phyloP scores from a whole-genome alignment of 208 protist species.

The Leptomonas pyrrhocoris region DNA sequence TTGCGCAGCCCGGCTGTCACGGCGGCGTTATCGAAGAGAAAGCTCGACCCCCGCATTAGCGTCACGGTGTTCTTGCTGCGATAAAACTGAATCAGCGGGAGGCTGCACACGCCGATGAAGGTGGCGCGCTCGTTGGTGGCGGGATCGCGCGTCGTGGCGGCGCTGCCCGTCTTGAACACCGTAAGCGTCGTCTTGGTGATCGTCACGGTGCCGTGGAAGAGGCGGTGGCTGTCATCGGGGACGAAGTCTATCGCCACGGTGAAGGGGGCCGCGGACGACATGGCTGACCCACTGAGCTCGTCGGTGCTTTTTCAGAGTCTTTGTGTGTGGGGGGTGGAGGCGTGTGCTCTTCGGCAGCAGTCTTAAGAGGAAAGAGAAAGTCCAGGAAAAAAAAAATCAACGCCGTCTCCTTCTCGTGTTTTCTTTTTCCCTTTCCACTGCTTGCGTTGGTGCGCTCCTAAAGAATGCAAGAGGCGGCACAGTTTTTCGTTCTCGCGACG shows the following conservation, averaged over 20 bases:
- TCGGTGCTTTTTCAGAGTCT: background rate
- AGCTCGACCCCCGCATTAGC: slow-evolving; percentile 48
- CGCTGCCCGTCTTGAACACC: slow-evolving; percentile 41
- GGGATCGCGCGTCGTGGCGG: slow-evolving; percentile 17
- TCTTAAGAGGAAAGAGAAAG: slow-evolving; percentile 7
- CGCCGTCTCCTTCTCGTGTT: no score
- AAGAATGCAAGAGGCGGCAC: no score
- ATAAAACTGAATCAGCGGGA: slow-evolving; percentile 65
- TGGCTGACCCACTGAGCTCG: background rate
- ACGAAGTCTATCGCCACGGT: slow-evolving; percentile 54
- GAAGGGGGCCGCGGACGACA: slow-evolving; percentile 24
- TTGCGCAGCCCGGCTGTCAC: slow-evolving; percentile 30
- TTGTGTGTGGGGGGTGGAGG: no score
- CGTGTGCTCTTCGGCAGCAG: no score
- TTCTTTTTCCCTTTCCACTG: background rate
- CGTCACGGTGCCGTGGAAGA: slow-evolving; percentile 50
- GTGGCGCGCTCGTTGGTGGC: slow-evolving; percentile 36
- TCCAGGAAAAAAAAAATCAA: background rate
- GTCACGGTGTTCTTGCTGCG: slow-evolving; percentile 47
- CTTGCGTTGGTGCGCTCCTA: no score
- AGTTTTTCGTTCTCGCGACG: no score
- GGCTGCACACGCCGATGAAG: slow-evolving; percentile 77
- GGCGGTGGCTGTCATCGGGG: slow-evolving; percentile 43
- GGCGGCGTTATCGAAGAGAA: slow-evolving; percentile 78
- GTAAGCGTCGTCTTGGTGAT: slow-evolving; percentile 69